Evolutionary conservation across 345 rosid species (phyloP).

Genomic region (Cardiospermum halicacabum): DNA sequence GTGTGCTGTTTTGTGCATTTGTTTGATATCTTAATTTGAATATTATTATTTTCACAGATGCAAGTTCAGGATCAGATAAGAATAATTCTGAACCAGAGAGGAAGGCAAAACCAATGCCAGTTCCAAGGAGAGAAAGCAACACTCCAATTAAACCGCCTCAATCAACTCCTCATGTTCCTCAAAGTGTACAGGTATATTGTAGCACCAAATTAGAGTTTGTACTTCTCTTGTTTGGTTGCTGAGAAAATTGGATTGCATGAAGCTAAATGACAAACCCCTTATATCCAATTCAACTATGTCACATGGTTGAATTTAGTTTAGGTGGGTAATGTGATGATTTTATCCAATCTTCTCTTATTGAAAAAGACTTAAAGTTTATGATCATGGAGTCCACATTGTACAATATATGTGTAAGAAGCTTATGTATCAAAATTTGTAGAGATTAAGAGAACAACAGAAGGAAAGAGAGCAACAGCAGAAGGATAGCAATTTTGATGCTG

Average conservation of each 20-base stretch:
- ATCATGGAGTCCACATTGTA: neutral
- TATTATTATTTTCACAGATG: constrained; percentile 40
- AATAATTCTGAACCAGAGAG: constrained; percentile 66
- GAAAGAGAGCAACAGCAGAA: constrained; percentile 42
- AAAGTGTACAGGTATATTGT: constrained; percentile 45
- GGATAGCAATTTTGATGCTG: constrained; percentile 51
- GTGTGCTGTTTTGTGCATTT: neutral
- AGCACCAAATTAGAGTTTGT: constrained; percentile 2
- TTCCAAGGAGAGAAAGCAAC: constrained; percentile 41
- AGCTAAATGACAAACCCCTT: neutral
- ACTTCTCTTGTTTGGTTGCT: constrained; percentile 13
- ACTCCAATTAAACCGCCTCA: constrained; percentile 47
- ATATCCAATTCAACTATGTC: constrained; percentile 4
- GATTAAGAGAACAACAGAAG: constrained; percentile 52
- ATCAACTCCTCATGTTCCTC: constrained; percentile 44
- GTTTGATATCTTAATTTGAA: constrained; percentile 11
- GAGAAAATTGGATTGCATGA: constrained; percentile 9
- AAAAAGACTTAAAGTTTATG: neutral
- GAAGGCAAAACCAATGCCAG: constrained; percentile 43
- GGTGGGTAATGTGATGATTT: neutral
- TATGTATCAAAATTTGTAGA: constrained; percentile 43
- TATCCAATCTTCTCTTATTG: neutral
- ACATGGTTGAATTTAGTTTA: constrained; percentile 8
- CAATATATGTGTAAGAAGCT: neutral
- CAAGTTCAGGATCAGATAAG: constrained; percentile 69